Conservation (phyloP, 148 eudicot genomes). For the Chenopodium album region DNA sequence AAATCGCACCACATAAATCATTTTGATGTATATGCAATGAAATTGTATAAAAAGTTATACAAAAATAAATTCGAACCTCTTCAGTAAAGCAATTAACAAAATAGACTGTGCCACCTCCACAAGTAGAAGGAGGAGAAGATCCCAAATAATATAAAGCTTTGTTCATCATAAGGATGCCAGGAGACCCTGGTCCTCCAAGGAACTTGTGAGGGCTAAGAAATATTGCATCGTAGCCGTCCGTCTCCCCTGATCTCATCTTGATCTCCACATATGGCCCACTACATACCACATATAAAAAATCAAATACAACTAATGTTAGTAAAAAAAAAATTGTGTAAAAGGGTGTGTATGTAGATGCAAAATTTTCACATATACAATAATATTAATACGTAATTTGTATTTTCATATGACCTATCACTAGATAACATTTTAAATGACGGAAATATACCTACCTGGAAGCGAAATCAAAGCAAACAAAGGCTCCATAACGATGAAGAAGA, state of each 20-base stretch:
- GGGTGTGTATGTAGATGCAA: too few relatives aligned
- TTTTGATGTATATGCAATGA: too few relatives aligned
- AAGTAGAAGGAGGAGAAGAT: constrained; percentile 52
- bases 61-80: constrained; percentile 21
- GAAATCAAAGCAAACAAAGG: constrained; percentile 53
- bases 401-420: too few relatives aligned
- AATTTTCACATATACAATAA: too few relatives aligned
- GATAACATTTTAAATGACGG: too few relatives aligned
- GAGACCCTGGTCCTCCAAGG: constrained; percentile 46
- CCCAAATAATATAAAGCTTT: constrained; percentile 32
- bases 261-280: constrained; percentile 55
- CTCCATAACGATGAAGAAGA: constrained; percentile 46
- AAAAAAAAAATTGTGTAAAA: too few relatives aligned
- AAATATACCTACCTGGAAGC: constrained; percentile 43
- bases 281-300: not conserved
- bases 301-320: too few relatives aligned
- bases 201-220: constrained; percentile 52
- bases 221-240: constrained; percentile 48
- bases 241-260: constrained; percentile 45
- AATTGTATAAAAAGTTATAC: not conserved
- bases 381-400: too few relatives aligned
- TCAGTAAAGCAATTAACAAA: constrained; percentile 46
- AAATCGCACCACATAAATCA: too few relatives aligned
- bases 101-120: constrained; percentile 59
- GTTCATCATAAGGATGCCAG: constrained; percentile 48